phyloP scores from a whole-genome alignment of 2,329 filamentous ascomycete species.

The Aspergillus pseudoviridinutans region DNA sequence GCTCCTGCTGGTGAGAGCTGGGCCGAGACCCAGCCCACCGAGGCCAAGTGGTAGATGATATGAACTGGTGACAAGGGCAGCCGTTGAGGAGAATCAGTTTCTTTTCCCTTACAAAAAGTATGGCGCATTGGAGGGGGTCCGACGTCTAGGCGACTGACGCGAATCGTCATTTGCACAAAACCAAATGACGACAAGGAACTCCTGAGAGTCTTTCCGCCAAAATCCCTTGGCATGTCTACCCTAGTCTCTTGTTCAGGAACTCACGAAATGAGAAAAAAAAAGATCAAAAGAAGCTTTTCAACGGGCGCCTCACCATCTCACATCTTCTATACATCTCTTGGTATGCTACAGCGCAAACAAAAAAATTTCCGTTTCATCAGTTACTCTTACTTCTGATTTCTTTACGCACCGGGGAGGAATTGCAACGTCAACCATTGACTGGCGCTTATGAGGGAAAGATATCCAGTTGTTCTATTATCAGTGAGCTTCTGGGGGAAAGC shows the following conservation, averaged over 20 bases:
- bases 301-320: conserved; percentile 23
- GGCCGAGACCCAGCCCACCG: conserved; percentile 37
- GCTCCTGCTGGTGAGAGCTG: conserved; percentile 36
- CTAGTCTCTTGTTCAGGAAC: conserved; percentile 33
- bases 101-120: conserved; percentile 19
- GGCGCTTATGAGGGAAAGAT: conserved; percentile 99
- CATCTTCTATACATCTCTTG: conserved; percentile 26
- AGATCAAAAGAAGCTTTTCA: conserved; percentile 29
- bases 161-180: conserved; percentile 17
- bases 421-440: conserved; percentile 53
- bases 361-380: conserved; percentile 16
- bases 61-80: conserved; percentile 24
- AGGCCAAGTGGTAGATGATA: conserved; percentile 40
- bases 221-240: conserved; percentile 37
- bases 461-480: conserved; percentile 55
- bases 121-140: conserved; percentile 21
- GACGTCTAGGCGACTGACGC: conserved; percentile 5
- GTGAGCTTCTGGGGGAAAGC: conserved; percentile 77
- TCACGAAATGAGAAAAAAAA: conserved; percentile 27
- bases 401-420: conserved; percentile 34
- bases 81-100: conserved; percentile 25
- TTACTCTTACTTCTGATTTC: conserved; percentile 25
- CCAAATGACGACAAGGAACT: conserved; percentile 17
- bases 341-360: conserved; percentile 17
- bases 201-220: conserved; percentile 15